A percentile compares a stretch with the other conserved stretches of the same genome.
These are phyloP conservation scores for Golubevia pallescens DNA, from an alignment of 1,284 basidiomycete genomes.

Conservation along the genomic window DNA sequence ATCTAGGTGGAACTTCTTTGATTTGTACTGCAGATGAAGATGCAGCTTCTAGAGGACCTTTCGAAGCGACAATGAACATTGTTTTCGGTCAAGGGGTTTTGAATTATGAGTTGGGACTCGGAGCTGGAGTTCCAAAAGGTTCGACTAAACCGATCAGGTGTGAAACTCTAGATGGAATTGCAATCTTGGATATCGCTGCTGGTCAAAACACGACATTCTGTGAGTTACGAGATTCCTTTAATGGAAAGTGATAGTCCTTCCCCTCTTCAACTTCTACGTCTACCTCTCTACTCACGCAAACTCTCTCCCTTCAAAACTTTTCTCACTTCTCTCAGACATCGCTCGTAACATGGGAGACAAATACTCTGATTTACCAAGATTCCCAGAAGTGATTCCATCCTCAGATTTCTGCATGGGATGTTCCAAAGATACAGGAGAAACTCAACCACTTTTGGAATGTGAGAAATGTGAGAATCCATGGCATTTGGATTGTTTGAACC, in stretches of 20 bases:
- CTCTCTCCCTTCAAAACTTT: background rate
- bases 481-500: conserved; percentile 80
- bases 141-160: conserved; percentile 82
- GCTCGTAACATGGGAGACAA: conserved; percentile 75
- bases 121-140: conserved; percentile 79
- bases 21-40: background rate
- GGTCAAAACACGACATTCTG: conserved; percentile 82
- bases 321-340: conserved; percentile 69
- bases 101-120: conserved; percentile 82
- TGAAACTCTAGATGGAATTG: conserved; percentile 74
- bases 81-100: background rate
- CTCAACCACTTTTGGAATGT: conserved; percentile 61
- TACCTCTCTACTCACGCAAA: conserved; percentile 65
- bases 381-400: conserved; percentile 22
- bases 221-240: conserved; percentile 1
- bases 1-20: background rate
- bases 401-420: background rate
- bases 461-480: conserved; percentile 85
- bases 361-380: conserved; percentile 47
- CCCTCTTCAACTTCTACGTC: background rate
- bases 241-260: background rate
- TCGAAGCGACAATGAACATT: background rate
- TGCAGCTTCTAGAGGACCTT: background rate
- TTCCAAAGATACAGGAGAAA: background rate
- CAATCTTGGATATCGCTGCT: conserved; percentile 79